Evolutionary conservation across 2,329 filamentous ascomycete species (phyloP).

Genomic region (Cytospora chrysosperma): DNA sequence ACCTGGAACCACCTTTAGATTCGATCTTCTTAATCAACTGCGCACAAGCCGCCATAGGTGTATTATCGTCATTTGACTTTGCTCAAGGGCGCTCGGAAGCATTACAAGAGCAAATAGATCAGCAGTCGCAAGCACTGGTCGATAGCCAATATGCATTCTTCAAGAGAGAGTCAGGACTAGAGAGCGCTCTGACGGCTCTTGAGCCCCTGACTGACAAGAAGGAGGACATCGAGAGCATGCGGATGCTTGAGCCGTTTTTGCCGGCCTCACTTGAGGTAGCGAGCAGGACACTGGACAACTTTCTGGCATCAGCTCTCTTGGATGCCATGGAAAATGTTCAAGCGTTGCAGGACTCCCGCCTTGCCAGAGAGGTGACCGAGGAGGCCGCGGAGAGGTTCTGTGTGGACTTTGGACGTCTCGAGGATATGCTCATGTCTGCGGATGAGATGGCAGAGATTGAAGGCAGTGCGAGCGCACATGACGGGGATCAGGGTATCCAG

Average conservation of each 20-base stretch:
- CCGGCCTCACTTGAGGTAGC: conserved; percentile 60
- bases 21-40: conserved; percentile 76
- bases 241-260: conserved; percentile 55
- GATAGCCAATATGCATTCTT: conserved; percentile 72
- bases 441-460: conserved; percentile 38
- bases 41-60: conserved; percentile 55
- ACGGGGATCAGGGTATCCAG: conserved; percentile 27
- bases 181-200: conserved; percentile 60
- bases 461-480: neutral
- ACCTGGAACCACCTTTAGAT: conserved; percentile 57
- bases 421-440: conserved; percentile 47
- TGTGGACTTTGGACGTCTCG: conserved; percentile 69
- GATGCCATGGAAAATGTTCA: conserved; percentile 84
- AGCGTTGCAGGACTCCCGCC: conserved; percentile 66
- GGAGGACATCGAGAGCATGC: conserved; percentile 55
- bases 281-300: conserved; percentile 80
- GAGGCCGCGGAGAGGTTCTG: conserved; percentile 83
- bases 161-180: conserved; percentile 70
- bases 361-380: conserved; percentile 76
- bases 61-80: conserved; percentile 63
- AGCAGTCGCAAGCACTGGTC: conserved; percentile 57
- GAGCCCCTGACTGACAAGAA: conserved; percentile 37
- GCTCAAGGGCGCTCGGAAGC: conserved; percentile 54
- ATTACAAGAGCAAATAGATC: conserved; percentile 56
- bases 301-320: conserved; percentile 88